A percentile compares a stretch with the other conserved stretches of the same genome.
Conservation (phyloP, 345 rosid species). For the Populus davidiana region DNA sequence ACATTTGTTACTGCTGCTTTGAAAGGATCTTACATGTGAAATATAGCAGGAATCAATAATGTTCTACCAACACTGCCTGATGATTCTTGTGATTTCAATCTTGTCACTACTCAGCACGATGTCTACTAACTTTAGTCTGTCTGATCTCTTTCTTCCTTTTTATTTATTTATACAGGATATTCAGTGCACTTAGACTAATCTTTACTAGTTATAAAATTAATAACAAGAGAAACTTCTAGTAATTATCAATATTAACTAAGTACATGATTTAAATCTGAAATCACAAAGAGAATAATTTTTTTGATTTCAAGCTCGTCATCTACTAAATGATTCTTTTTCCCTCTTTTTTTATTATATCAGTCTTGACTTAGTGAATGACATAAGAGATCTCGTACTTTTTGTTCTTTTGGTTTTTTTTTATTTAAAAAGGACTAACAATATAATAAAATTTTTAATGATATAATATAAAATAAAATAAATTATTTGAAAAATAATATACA, state of each 20-base stretch:
- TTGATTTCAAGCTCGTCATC: too few species aligned
- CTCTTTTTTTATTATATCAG: fast-evolving
- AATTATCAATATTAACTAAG: fast-evolving
- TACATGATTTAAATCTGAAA: fast-evolving
- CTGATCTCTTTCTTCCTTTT: too few species aligned
- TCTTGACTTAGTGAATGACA: background rate
- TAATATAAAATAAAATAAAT: too few species aligned
- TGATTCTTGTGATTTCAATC: background rate
- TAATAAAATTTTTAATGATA: too few species aligned
- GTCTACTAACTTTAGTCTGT: too few species aligned
- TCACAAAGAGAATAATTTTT: fast-evolving
- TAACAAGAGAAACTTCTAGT: fast-evolving
- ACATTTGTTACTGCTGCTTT: background rate
- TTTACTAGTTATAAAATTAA: fast-evolving
- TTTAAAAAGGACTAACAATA: too few species aligned
- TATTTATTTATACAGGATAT: too few species aligned
- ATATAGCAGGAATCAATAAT: background rate
- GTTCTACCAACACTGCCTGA: background rate
- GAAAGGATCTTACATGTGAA: background rate
- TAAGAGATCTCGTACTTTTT: background rate
- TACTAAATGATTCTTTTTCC: too few species aligned
- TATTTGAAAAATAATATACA: too few species aligned
- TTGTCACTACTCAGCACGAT: background rate
- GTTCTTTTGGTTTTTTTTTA: background rate
- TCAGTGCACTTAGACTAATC: too few species aligned